phyloP scores from a whole-genome alignment of 768 basidiomycete genomes.

The Mycena vitilis region DNA sequence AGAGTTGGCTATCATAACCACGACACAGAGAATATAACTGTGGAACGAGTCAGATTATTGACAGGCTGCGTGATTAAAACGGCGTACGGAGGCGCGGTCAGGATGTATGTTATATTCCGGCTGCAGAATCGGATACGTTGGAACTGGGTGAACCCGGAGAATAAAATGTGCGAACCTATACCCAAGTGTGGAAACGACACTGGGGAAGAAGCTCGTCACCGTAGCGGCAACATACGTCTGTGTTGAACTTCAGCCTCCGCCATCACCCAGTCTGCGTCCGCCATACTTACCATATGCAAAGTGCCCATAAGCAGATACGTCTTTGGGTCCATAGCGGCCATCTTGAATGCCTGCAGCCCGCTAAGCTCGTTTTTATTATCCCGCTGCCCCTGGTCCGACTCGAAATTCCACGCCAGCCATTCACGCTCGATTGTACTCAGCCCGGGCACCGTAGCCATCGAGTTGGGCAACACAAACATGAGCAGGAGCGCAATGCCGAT shows the following conservation, averaged over 20 bases:
- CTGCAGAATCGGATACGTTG: too few species aligned
- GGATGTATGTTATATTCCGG: conserved; percentile 34
- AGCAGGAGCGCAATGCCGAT: conserved; percentile 57
- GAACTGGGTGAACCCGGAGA: neutral
- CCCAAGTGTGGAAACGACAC: conserved; percentile 30
- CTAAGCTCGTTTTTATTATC: conserved; percentile 57
- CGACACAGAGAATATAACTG: conserved; percentile 32
- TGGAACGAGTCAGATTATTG: neutral
- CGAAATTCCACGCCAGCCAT: conserved; percentile 57
- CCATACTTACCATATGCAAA: conserved; percentile 30
- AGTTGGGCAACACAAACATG: conserved; percentile 63
- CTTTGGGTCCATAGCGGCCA: conserved; percentile 60
- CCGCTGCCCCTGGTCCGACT: conserved; percentile 57
- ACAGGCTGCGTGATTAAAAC: neutral
- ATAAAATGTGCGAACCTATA: conserved; percentile 12
- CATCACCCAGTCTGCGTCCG: too few species aligned
- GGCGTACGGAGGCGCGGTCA: conserved; percentile 31
- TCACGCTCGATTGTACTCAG: conserved; percentile 59
- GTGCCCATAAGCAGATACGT: conserved; percentile 51
- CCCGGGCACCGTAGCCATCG: conserved; percentile 47
- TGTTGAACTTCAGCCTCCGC: neutral
- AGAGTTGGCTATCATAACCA: conserved; percentile 28
- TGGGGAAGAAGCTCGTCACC: conserved; percentile 34
- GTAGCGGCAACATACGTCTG: conserved; percentile 32
- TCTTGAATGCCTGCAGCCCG: conserved; percentile 50